Evolutionary conservation across 2,329 filamentous ascomycete species (phyloP).

Genomic region (Malbranchea cinnamomea): DNA sequence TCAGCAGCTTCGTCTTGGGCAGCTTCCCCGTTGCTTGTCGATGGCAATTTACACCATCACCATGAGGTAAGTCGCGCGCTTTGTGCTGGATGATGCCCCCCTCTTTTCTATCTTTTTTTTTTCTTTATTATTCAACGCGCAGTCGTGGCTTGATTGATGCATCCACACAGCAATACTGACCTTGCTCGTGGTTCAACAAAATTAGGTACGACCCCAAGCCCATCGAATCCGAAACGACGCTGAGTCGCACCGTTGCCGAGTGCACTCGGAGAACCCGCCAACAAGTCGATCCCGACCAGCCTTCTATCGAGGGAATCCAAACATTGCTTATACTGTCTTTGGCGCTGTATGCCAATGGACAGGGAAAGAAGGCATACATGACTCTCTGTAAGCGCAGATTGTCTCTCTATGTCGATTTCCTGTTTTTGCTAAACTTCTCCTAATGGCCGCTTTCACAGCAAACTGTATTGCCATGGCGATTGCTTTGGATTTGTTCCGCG

Average conservation of each 20-base stretch:
- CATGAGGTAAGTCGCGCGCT: conserved; percentile 42
- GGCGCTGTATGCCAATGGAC: conserved; percentile 61
- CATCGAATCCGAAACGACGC: conserved; percentile 50
- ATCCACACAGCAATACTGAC: background rate
- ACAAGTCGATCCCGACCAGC: conserved; percentile 65
- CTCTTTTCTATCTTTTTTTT: too few species aligned
- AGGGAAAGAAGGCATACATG: conserved; percentile 79
- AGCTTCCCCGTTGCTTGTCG: conserved; percentile 39
- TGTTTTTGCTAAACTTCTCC: too few species aligned
- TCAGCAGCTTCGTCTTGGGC: conserved; percentile 54
- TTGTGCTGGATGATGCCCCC: too few species aligned
- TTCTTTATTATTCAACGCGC: background rate
- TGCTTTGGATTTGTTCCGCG: conserved; percentile 66
- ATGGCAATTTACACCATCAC: conserved; percentile 44
- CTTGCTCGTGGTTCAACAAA: too few species aligned
- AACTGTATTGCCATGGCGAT: conserved; percentile 70
- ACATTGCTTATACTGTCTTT: conserved; percentile 59
- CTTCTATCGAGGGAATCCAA: conserved; percentile 63
- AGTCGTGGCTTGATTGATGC: background rate
- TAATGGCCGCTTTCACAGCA: conserved; percentile 40
- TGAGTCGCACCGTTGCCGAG: conserved; percentile 50
- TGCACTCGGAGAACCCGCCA: conserved; percentile 54
- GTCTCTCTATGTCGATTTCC: too few species aligned
- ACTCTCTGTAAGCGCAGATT: conserved; percentile 49
- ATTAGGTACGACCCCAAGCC: conserved; percentile 57